Conservation (phyloP, 2,329 filamentous ascomycete species). For the Fusarium sp. region DNA sequence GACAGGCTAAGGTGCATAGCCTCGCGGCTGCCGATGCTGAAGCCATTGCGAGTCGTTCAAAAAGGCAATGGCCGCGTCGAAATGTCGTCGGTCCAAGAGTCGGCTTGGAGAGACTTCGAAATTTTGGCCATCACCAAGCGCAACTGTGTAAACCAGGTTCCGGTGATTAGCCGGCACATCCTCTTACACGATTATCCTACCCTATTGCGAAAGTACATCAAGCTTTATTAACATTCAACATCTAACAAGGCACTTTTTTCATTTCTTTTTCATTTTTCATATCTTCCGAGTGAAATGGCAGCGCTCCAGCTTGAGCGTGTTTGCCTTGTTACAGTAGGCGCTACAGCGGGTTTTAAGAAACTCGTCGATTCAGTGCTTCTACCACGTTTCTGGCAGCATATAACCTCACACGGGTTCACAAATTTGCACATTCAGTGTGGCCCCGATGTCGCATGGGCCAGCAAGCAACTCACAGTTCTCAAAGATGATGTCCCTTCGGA, state of each 20-base stretch:
- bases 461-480: slow-evolving; percentile 31
- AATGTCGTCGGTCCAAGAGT: slow-evolving; percentile 39
- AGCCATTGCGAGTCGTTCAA: slow-evolving; percentile 52
- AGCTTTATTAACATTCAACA: slow-evolving; percentile 10
- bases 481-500: slow-evolving; percentile 44
- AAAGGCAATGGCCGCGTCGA: slow-evolving; percentile 42
- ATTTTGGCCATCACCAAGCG: slow-evolving; percentile 47
- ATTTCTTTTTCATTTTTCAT: neutral
- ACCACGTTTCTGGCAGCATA: slow-evolving; percentile 70
- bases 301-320: slow-evolving; percentile 46
- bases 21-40: slow-evolving; percentile 55
- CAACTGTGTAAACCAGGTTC: slow-evolving; percentile 16
- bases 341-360: slow-evolving; percentile 83
- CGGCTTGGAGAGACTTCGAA: slow-evolving; percentile 48
- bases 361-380: slow-evolving; percentile 77
- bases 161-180: slow-evolving; percentile 45
- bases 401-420: slow-evolving; percentile 73
- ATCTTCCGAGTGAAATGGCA: slow-evolving; percentile 15
- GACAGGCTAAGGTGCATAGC: slow-evolving; percentile 54
- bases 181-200: slow-evolving; percentile 26
- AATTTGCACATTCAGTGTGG: slow-evolving; percentile 86
- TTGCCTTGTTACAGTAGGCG: slow-evolving; percentile 92
- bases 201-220: slow-evolving; percentile 14
- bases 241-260: neutral
- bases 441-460: slow-evolving; percentile 64